These are phyloP conservation scores for Adansonia gregorii DNA, from an alignment of 441 rosid species.

Conservation along the genomic window DNA sequence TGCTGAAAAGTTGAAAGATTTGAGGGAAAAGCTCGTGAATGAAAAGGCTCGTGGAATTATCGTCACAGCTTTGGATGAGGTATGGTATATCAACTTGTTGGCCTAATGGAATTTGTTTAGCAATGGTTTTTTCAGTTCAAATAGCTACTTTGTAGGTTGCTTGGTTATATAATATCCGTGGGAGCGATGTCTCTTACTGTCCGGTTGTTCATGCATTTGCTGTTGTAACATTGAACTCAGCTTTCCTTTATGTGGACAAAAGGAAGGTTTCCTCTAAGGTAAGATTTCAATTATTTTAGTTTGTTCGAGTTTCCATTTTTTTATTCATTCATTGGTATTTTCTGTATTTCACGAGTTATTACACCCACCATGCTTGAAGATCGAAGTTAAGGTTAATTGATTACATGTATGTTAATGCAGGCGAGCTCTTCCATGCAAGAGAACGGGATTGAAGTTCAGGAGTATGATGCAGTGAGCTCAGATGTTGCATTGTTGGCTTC, in stretches of 20 bases:
- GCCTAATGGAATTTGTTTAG: background rate
- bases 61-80: conserved; percentile 92
- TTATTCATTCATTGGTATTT: background rate
- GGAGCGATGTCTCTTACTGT: conserved; percentile 83
- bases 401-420: conserved; percentile 40
- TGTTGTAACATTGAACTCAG: conserved; percentile 65
- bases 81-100: conserved; percentile 26
- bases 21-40: conserved; percentile 65
- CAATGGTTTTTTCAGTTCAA: background rate
- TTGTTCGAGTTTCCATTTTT: background rate
- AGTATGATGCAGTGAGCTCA: conserved; percentile 62
- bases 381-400: background rate
- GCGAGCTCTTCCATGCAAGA: conserved; percentile 52
- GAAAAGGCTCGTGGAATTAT: conserved; percentile 67
- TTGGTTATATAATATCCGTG: conserved; percentile 96
- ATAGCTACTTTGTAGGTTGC: conserved; percentile 71
- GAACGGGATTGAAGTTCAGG: conserved; percentile 69
- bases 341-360: background rate
- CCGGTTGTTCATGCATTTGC: conserved; percentile 98
- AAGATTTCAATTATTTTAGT: conserved; percentile 19
- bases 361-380: background rate
- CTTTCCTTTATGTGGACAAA: conserved; percentile 79
- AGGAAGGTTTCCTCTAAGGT: conserved; percentile 82
- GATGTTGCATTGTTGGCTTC: conserved; percentile 78
- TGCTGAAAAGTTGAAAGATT: conserved; percentile 60